These are phyloP conservation scores for Volutella citrinella DNA, from an alignment of 2,329 filamentous ascomycete species.

Conservation along the genomic window DNA sequence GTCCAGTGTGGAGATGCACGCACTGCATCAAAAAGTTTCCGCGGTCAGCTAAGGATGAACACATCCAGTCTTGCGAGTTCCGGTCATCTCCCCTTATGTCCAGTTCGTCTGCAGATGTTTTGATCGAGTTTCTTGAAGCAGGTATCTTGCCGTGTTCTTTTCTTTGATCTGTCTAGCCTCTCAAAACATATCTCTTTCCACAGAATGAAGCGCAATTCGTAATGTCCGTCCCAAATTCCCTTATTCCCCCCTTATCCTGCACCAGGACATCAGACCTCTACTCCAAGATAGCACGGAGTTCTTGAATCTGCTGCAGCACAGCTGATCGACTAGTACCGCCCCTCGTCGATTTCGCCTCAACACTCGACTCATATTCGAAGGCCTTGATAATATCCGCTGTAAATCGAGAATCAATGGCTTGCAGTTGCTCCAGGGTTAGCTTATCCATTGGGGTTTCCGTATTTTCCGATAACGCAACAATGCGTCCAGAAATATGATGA, in stretches of 20 bases:
- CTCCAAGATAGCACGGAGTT: conserved; percentile 31
- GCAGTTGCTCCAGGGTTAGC: conserved; percentile 62
- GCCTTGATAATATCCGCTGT: conserved; percentile 62
- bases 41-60: conserved; percentile 5
- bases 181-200: conserved; percentile 20
- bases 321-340: conserved; percentile 69
- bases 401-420: conserved; percentile 65
- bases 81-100: conserved; percentile 5
- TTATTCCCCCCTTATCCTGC: conserved; percentile 18
- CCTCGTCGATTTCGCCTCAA: conserved; percentile 65
- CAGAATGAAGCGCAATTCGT: conserved; percentile 24
- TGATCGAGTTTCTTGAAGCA: conserved; percentile 13
- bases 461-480: conserved; percentile 69
- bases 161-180: conserved; percentile 9
- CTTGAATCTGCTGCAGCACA: conserved; percentile 59
- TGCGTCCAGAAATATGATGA: conserved; percentile 71
- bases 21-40: conserved; percentile 5
- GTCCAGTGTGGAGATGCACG: conserved; percentile 5
- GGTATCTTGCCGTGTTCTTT: conserved; percentile 5
- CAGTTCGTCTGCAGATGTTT: conserved; percentile 7
- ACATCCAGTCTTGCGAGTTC: conserved; percentile 6
- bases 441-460: conserved; percentile 64
- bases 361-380: conserved; percentile 69
- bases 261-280: conserved; percentile 22
- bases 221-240: conserved; percentile 24